A percentile compares a stretch with the other conserved stretches of the same genome.
Conservation (phyloP, 2,329 filamentous ascomycete genomes). For the Parastagonospora nodorum region DNA sequence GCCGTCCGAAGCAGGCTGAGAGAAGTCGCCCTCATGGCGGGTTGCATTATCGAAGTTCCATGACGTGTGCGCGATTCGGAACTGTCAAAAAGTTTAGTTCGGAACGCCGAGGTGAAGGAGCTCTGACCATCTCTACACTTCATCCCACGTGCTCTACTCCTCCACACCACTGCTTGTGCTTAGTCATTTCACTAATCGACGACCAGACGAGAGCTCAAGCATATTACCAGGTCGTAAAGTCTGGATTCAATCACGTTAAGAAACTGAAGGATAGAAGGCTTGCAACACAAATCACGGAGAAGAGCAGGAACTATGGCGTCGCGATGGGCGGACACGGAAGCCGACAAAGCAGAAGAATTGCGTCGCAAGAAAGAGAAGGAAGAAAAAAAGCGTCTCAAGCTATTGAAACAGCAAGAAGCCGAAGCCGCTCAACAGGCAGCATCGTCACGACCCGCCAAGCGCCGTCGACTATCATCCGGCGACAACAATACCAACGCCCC, state of each 20-base stretch:
- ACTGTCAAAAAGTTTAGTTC: conserved; percentile 28
- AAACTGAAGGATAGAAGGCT: neutral
- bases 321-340: conserved; percentile 85
- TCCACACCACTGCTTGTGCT: neutral
- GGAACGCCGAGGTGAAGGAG: conserved; percentile 36
- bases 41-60: conserved; percentile 33
- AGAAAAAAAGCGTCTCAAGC: conserved; percentile 83
- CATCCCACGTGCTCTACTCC: conserved; percentile 16
- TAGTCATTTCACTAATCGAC: neutral
- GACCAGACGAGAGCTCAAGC: neutral
- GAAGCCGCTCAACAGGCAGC: conserved; percentile 53
- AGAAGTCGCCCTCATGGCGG: conserved; percentile 38
- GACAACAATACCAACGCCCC: conserved; percentile 17
- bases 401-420: conserved; percentile 74
- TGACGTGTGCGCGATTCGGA: conserved; percentile 34
- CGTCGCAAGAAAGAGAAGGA: conserved; percentile 82
- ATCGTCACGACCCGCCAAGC: conserved; percentile 58
- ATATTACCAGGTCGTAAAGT: too few relatives aligned
- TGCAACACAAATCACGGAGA: neutral
- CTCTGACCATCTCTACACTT: conserved; percentile 35
- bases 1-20: conserved; percentile 31
- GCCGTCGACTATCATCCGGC: conserved; percentile 64
- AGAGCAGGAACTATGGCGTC: conserved; percentile 60
- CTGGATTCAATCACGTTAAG: too few relatives aligned
- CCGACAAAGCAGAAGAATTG: conserved; percentile 75